A percentile compares a stretch with the other conserved stretches of the same genome.
Evolutionary conservation across 352 stramenopile genomes (phyloP).

Genomic region (Globisporangium perplexum): DNA sequence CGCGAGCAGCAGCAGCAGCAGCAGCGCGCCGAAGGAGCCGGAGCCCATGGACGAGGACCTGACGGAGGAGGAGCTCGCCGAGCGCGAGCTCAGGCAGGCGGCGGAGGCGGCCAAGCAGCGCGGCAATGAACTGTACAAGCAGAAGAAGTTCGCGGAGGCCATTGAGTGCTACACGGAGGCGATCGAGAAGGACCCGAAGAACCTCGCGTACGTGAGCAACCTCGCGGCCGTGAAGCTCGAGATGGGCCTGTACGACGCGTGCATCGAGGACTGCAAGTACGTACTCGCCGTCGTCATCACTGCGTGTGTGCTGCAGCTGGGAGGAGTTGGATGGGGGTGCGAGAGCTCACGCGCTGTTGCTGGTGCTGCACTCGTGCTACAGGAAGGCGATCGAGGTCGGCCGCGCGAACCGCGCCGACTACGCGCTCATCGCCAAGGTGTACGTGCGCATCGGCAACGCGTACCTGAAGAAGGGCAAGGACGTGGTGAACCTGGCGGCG

Average conservation of each 20-base stretch:
- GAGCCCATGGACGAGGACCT: constrained; percentile 83
- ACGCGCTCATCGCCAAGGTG: constrained; percentile 94
- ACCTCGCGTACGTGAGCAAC: constrained; percentile 98
- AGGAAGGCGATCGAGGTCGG: constrained; percentile 95
- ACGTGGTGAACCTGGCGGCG: constrained; percentile 75
- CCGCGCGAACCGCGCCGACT: constrained; percentile 92
- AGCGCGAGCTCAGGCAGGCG: constrained; percentile 49
- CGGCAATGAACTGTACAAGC: constrained; percentile 97
- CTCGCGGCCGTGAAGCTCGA: constrained; percentile 97
- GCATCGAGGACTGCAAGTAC: constrained; percentile 90
- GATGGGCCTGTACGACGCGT: constrained; percentile 93
- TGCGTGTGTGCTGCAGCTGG: not conserved
- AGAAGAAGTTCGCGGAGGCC: constrained; percentile 93
- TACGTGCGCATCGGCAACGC: constrained; percentile 96
- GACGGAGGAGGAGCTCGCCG: constrained; percentile 78
- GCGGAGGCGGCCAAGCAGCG: constrained; percentile 91
- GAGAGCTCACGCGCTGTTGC: too few relatives aligned
- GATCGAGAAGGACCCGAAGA: constrained; percentile 92
- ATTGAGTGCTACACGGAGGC: constrained; percentile 96
- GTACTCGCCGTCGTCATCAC: constrained; percentile 10
- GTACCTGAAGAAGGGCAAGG: constrained; percentile 93
- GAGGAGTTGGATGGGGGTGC: too few relatives aligned
- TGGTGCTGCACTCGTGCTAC: too few relatives aligned
- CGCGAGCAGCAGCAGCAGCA: constrained; percentile 5
- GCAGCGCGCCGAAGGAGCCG: constrained; percentile 20